These are phyloP conservation scores for Monosporascus sp. DNA, from an alignment of 2,329 filamentous ascomycete species.

Conservation along the genomic window DNA sequence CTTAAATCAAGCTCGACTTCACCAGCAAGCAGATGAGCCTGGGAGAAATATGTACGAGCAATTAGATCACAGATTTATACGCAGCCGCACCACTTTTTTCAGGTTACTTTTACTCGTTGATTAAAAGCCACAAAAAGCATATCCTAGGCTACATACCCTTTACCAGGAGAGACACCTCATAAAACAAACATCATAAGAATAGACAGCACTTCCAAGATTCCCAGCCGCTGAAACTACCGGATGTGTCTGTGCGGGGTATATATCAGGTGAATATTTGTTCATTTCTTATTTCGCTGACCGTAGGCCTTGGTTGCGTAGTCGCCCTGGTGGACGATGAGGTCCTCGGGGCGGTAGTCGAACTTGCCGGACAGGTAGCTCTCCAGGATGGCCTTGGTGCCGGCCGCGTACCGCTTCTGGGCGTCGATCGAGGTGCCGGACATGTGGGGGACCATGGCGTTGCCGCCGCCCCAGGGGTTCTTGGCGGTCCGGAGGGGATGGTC, in stretches of 20 bases:
- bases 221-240: too few relatives aligned
- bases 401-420: conserved; percentile 87
- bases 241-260: neutral
- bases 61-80: too few relatives aligned
- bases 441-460: conserved; percentile 98
- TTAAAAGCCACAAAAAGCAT: too few relatives aligned
- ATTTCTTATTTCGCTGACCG: conserved; percentile 61
- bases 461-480: conserved; percentile 91
- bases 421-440: conserved; percentile 99
- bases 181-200: too few relatives aligned
- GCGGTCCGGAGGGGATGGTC: conserved; percentile 91
- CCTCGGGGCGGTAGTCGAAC: conserved; percentile 82
- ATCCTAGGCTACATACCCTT: too few relatives aligned
- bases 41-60: too few relatives aligned
- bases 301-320: conserved; percentile 96
- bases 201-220: too few relatives aligned
- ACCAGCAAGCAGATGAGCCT: too few relatives aligned
- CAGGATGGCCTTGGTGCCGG: conserved; percentile 83
- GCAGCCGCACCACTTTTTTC: too few relatives aligned
- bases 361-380: conserved; percentile 84
- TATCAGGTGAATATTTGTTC: neutral
- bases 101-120: too few relatives aligned
- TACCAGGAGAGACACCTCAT: too few relatives aligned
- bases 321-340: conserved; percentile 83
- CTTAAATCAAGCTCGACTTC: too few relatives aligned